Evolutionary conservation across 2,329 filamentous ascomycete species (phyloP), one percentile per base, ranked within the genome.

Genomic region (Nemania serpens): DNA sequence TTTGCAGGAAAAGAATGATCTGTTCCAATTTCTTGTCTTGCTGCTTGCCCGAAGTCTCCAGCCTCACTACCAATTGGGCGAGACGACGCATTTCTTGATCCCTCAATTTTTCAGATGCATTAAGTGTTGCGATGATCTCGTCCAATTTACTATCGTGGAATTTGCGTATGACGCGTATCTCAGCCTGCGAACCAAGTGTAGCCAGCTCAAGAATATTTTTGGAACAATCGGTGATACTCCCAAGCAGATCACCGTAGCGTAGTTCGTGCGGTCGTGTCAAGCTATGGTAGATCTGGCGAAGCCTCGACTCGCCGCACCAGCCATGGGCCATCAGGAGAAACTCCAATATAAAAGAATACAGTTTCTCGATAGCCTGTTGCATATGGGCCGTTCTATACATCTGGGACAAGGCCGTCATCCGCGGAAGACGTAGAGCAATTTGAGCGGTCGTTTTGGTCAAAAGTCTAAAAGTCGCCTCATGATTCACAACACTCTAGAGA

Each of bases 261-360:
- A 56, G 36, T 15, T 48, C 53, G 2, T 13, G 2, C 5, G 53
- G 53, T 5, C 18, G 11, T 18, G 53, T 56, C 4, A 56, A 13
- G 2, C 17, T 49, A 25, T 56, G 53, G 2, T 41, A 5, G 3
- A 41, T 11, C 33, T 49, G 53, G 12, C 42, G 29, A 15, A 2
- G n/a, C 9, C 2, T 5, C 22, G 34, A 20, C 37, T 56, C 53
- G 18, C 41, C 4, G 13, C 42, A 56, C 43, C 45, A 56, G 18
- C 29, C 22, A 15, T 49, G 15, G 12, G 53, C 53, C n/a, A 33
- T 18, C 7, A 56, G 9, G 15, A 56, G 45, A 11, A 56, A 56
- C 15, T 25, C 10, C 15, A 56, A 13, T 5, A 56, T 49, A n/a
- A 42, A 33, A 2, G 53, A 12, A 42, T 56, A 17, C 15, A 49